phyloP scores from a whole-genome alignment of 2,329 filamentous ascomycete genomes.

The Ophiostoma sp. region DNA sequence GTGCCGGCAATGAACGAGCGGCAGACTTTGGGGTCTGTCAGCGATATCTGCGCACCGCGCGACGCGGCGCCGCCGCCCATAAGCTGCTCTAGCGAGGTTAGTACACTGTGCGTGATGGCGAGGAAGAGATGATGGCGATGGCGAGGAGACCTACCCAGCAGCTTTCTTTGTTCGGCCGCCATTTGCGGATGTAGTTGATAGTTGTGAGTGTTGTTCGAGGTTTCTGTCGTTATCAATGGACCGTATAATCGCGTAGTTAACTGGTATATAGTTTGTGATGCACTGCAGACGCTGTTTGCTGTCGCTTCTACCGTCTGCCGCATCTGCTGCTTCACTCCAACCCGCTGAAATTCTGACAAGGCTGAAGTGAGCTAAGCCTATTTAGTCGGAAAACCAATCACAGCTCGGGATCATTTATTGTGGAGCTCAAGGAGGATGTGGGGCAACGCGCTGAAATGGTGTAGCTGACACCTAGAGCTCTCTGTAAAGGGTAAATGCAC shows the following conservation, averaged over 20 bases:
- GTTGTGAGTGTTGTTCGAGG: neutral
- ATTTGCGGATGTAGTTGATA: constrained; percentile 44
- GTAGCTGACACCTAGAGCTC: constrained; percentile 4
- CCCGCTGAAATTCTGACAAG: constrained; percentile 6
- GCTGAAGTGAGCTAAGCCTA: neutral
- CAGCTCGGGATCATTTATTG: neutral
- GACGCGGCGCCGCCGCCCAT: constrained; percentile 72
- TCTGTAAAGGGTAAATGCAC: neutral
- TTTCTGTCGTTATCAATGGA: neutral
- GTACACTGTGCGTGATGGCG: neutral
- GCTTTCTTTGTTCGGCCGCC: constrained; percentile 96
- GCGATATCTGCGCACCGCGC: constrained; percentile 73
- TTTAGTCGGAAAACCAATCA: neutral
- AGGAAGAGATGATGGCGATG: constrained; percentile 12
- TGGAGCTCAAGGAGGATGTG: neutral
- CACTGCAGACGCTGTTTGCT: neutral
- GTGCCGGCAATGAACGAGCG: constrained; percentile 89
- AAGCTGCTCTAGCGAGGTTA: constrained; percentile 65
- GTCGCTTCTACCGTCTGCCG: neutral
- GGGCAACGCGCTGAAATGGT: constrained; percentile 3
- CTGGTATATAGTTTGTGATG: neutral
- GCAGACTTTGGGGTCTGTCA: constrained; percentile 91
- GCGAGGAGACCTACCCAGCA: constrained; percentile 58
- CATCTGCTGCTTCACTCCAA: neutral
- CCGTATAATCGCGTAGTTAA: neutral